Evolutionary conservation across 2,329 filamentous ascomycete species (phyloP).

Genomic region (Colletotrichum sp.): DNA sequence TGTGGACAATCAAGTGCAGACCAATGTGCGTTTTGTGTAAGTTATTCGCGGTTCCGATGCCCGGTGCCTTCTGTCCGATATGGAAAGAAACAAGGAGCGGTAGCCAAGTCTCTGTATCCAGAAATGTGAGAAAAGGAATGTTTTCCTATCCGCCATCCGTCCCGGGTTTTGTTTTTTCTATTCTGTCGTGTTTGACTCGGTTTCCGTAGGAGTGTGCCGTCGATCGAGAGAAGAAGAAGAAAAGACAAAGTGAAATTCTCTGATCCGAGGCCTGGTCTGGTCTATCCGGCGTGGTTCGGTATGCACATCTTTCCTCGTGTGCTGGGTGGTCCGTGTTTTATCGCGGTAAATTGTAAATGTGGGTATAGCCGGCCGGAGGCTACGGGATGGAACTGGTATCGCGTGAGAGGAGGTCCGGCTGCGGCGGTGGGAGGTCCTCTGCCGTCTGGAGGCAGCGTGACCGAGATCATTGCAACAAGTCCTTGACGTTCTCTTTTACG

Average conservation of each 20-base stretch:
- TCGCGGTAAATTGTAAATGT: not conserved
- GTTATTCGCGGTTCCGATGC: not conserved
- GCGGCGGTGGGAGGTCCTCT: fast-evolving
- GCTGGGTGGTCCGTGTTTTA: not conserved
- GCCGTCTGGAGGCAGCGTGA: not conserved
- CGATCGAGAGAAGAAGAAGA: not conserved
- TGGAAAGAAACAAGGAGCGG: not conserved
- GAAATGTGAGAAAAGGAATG: not conserved
- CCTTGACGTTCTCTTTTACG: constrained; percentile 66
- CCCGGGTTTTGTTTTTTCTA: not conserved
- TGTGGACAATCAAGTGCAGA: not conserved
- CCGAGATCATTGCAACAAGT: constrained; percentile 47
- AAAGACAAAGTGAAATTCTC: not conserved
- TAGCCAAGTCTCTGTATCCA: not conserved
- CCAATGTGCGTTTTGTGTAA: not conserved
- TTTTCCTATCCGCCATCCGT: not conserved
- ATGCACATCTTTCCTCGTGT: not conserved
- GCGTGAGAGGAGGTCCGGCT: not conserved
- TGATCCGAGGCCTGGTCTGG: not conserved
- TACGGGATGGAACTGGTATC: not conserved
- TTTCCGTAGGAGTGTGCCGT: not conserved
- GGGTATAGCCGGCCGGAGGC: not conserved
- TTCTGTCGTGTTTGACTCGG: not conserved
- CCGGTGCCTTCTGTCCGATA: not conserved
- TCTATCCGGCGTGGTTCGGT: not conserved